A percentile compares a stretch with the other conserved stretches of the same genome.
These are phyloP conservation scores for Zoysia pacifica DNA, from an alignment of 176 grass and related monocot species.

Conservation along the genomic window DNA sequence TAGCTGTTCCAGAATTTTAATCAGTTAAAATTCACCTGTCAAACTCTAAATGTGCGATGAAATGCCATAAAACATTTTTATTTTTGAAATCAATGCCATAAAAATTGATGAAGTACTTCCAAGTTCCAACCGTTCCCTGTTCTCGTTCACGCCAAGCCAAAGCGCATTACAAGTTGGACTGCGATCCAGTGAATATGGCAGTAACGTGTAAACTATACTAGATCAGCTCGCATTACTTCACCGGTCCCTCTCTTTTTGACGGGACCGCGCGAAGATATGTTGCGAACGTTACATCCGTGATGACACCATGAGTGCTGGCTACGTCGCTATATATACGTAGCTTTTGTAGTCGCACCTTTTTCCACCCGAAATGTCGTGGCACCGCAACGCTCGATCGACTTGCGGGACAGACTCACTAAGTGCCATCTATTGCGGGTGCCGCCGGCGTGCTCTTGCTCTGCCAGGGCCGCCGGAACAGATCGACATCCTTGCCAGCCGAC, in stretches of 20 bases:
- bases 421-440: slow-evolving; percentile 42
- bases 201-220: not conserved
- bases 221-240: not conserved
- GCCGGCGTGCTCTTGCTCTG: not conserved
- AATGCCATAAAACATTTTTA: too few species aligned
- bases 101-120: too few species aligned
- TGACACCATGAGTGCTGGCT: not conserved
- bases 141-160: too few species aligned
- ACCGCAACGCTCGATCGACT: slow-evolving; percentile 11
- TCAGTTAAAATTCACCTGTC: too few species aligned
- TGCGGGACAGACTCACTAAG: slow-evolving; percentile 21
- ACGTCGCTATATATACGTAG: not conserved
- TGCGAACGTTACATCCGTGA: not conserved
- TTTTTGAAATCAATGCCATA: too few species aligned
- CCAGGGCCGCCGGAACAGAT: slow-evolving; percentile 1
- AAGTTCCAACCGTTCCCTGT: too few species aligned
- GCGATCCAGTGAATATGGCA: not conserved
- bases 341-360: not conserved
- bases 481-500: not conserved
- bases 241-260: not conserved
- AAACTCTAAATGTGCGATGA: too few species aligned
- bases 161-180: not conserved
- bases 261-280: not conserved
- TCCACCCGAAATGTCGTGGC: slow-evolving; percentile 33
- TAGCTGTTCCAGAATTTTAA: too few species aligned